These are phyloP conservation scores for Boletus semigastroideus DNA, from an alignment of 1,284 basidiomycete genomes.

Conservation along the genomic window DNA sequence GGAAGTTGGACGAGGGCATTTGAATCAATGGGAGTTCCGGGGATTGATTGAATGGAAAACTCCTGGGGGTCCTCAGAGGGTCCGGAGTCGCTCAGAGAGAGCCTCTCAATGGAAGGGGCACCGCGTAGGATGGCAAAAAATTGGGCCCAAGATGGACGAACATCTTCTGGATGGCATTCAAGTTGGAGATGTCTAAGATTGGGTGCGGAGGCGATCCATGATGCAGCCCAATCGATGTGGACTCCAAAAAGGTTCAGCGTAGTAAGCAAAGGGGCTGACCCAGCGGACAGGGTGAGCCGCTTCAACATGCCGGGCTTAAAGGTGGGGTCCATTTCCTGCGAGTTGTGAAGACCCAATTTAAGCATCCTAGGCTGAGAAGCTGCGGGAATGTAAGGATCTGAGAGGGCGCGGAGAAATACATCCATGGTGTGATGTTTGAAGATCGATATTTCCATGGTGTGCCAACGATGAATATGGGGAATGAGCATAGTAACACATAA, in stretches of 20 bases:
- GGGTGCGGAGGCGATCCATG: conserved; percentile 37
- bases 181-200: conserved; percentile 51
- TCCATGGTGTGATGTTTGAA: conserved; percentile 48
- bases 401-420: conserved; percentile 41
- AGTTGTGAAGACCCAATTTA: conserved; percentile 42
- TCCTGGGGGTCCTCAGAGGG: conserved; percentile 11
- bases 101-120: conserved; percentile 47
- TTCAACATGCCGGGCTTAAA: conserved; percentile 39
- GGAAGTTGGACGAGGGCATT: conserved; percentile 43
- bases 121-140: conserved; percentile 42
- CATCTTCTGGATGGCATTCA: conserved; percentile 55
- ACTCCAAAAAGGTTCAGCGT: conserved; percentile 57
- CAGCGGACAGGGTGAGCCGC: conserved; percentile 51
- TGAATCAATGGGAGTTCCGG: conserved; percentile 27
- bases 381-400: conserved; percentile 33
- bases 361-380: conserved; percentile 55
- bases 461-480: conserved; percentile 55
- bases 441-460: conserved; percentile 44
- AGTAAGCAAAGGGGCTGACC: conserved; percentile 52
- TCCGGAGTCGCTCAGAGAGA: conserved; percentile 53
- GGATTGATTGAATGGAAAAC: conserved; percentile 32
- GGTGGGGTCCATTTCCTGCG: conserved; percentile 41
- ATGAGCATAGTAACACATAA: conserved; percentile 52
- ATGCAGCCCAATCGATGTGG: conserved; percentile 58
- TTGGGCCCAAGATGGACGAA: conserved; percentile 51